Evolutionary conservation across 495 filamentous ascomycete genomes (phyloP), one percentile per base, ranked within the genome.

Genomic region (Talaromyces ruber): DNA sequence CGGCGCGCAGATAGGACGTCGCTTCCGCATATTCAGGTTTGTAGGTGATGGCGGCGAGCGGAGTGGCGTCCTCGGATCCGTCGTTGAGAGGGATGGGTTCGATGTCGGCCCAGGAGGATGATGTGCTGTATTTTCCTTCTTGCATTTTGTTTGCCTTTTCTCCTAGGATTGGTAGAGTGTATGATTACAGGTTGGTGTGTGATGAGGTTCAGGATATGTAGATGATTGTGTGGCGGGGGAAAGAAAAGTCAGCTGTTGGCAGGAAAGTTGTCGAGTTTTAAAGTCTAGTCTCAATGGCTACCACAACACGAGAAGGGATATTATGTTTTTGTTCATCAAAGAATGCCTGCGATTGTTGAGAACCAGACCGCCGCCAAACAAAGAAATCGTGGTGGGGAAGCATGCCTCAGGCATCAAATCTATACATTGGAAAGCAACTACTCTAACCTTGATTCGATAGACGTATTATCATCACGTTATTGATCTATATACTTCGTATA

Each of bases 41-140:
- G 72, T 98, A 98, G 50, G 91, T 85, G 68, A 98, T 98, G 45
- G 85, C 84, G 3, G 93, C 94, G 64, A 98, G 81, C 9, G 93
- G 91, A 58, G 78, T 77, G 34, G 83, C 81, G 59, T 70, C 68
- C 0, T 70, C 69, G 0, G 74, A 71, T 43, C 92, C 90, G 74
- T 98, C 94, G 65, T 93, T 82, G 66, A 93, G 84, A 5, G 88
- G 85, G 54, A 98, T 87, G 22, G 95, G 94, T 30, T 84, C 71
- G 39, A 98, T 76, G 72, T 93, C 89, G 63, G 89, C 83, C 92
- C 92, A 98, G 58, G 82, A 82, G 0, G 90, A 86, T 70, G 93
- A 84, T 57, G 77, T 72, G 58, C 82, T 77, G 72, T 96, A 92
- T 65, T 65, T 71, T 12, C 70, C 77, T 21, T 64, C 62, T 74